A percentile compares a stretch with the other conserved stretches of the same genome.
phyloP scores from a whole-genome alignment of 2,329 filamentous ascomycete species.

The Diaporthe amygdali region DNA sequence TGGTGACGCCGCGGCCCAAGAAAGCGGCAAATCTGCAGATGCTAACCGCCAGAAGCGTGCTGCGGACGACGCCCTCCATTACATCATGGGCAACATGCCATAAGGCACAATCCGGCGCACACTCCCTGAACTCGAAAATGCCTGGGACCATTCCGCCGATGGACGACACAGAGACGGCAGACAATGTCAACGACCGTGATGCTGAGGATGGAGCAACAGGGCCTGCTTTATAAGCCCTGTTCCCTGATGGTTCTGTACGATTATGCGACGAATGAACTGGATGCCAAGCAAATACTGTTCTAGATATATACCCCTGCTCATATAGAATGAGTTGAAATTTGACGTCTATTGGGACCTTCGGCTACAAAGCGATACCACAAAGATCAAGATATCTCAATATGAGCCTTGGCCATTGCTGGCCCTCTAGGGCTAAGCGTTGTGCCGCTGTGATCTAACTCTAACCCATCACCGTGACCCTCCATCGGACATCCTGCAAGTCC shows the following conservation, averaged over 20 bases:
- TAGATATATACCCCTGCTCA: constrained; percentile 6
- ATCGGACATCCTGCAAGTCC: neutral
- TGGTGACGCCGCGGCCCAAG: neutral
- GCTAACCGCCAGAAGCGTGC: neutral
- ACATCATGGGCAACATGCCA: neutral
- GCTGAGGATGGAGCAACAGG: neutral
- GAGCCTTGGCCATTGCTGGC: neutral
- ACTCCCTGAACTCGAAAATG: no score
- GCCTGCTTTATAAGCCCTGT: neutral
- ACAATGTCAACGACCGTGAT: neutral
- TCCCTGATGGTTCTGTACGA: neutral
- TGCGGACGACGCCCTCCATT: neutral
- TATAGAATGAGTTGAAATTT: neutral
- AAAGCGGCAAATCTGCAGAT: neutral
- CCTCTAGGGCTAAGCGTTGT: neutral
- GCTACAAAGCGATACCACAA: neutral
- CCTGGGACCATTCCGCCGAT: no score
- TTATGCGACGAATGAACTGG: neutral
- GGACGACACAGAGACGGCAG: no score
- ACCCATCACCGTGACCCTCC: no score
- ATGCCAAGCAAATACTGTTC: neutral
- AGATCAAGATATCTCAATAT: neutral
- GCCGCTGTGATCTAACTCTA: neutral
- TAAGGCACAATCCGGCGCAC: neutral
- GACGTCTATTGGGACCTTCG: neutral